phyloP scores from a whole-genome alignment of 176 grass and related monocot species.

The Saccharum officinarum region DNA sequence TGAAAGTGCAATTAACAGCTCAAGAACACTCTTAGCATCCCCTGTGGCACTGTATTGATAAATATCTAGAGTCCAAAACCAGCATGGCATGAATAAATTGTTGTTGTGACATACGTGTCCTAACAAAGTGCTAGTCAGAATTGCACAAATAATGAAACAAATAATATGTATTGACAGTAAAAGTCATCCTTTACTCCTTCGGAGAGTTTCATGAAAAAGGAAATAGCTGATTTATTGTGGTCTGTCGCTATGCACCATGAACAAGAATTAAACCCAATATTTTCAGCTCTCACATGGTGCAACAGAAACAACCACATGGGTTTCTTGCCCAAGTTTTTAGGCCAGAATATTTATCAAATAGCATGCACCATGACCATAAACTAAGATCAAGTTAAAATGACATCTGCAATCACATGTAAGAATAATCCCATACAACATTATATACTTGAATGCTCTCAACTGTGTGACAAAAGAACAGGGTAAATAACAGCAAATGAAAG shows the following conservation, averaged over 20 bases:
- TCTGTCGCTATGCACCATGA: neutral
- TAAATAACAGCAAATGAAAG: neutral
- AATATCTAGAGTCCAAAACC: neutral
- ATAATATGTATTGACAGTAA: neutral
- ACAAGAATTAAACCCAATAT: constrained; percentile 11
- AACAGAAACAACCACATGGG: neutral
- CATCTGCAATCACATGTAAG: constrained; percentile 1
- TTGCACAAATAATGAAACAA: neutral
- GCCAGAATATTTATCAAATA: constrained; percentile 7
- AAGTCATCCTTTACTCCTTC: neutral
- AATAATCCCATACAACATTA: neutral
- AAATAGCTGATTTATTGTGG: neutral
- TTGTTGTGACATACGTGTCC: neutral
- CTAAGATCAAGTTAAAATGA: constrained; percentile 4
- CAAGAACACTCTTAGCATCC: constrained; percentile 3
- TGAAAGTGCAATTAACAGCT: neutral
- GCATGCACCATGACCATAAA: constrained; percentile 5
- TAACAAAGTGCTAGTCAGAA: constrained; percentile 1
- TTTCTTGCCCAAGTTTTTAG: neutral
- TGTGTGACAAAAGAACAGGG: neutral
- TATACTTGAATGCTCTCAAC: neutral
- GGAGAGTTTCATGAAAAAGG: constrained; percentile 14
- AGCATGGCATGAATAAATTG: neutral
- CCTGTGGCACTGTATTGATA: neutral
- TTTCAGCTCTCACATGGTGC: neutral